Evolutionary conservation across 2,329 filamentous ascomycete genomes (phyloP).

Genomic region (Lasiodiplodia sp.): DNA sequence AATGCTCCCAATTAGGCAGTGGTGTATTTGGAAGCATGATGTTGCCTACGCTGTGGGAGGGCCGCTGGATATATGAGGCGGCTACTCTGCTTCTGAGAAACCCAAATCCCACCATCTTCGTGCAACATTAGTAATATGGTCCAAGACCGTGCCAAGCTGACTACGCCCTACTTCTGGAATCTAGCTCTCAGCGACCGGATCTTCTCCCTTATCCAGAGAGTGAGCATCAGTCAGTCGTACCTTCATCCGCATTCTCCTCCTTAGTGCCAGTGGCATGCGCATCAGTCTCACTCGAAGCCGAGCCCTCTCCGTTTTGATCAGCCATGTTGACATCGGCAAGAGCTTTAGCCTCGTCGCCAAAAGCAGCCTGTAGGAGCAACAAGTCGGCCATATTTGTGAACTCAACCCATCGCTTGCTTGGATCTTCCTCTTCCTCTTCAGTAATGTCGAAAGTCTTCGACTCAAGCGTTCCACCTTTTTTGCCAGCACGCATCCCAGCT

Average conservation of each 20-base stretch:
- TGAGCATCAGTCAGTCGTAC: conserved; percentile 5
- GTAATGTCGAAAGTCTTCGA: conserved; percentile 4
- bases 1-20: background rate
- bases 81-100: background rate
- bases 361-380: conserved; percentile 11
- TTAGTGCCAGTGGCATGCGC: background rate
- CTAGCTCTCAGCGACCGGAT: background rate
- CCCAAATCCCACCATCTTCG: background rate
- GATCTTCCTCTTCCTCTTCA: conserved; percentile 4
- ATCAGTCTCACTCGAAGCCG: background rate
- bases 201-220: background rate
- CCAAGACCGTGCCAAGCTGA: background rate
- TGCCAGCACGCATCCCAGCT: background rate
- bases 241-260: background rate
- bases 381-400: background rate
- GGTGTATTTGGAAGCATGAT: background rate
- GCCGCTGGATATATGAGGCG: background rate
- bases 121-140: background rate
- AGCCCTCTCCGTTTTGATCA: background rate
- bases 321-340: background rate
- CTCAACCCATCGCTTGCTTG: conserved; percentile 15
- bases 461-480: background rate
- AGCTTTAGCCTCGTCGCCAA: background rate
- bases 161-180: background rate
- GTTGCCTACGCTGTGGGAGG: background rate